Evolutionary conservation across 805 yeast species (phyloP).

Genomic region (Debaryomyces castellii): DNA sequence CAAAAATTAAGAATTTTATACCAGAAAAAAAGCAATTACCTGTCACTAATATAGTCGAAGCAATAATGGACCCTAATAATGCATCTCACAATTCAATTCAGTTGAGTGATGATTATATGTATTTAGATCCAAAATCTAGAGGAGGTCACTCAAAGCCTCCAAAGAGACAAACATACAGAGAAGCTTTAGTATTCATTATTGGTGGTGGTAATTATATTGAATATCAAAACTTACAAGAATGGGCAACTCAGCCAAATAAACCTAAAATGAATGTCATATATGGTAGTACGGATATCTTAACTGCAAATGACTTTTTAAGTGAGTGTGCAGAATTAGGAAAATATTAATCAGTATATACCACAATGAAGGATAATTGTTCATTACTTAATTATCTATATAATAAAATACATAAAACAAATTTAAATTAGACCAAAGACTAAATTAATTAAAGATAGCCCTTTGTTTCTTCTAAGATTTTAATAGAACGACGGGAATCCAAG

Average conservation of each 20-base stretch:
- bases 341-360: conserved; percentile 1
- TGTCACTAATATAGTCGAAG: conserved; percentile 85
- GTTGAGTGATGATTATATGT: conserved; percentile 85
- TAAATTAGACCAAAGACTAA: background rate
- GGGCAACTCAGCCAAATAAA: conserved; percentile 50
- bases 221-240: conserved; percentile 90
- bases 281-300: conserved; percentile 78
- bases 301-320: conserved; percentile 66
- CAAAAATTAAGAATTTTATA: conserved; percentile 81
- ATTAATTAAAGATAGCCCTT: conserved; percentile 34
- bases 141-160: conserved; percentile 92
- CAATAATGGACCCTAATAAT: conserved; percentile 79
- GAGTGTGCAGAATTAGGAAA: conserved; percentile 61
- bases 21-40: conserved; percentile 90
- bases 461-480: conserved; percentile 58
- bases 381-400: conserved; percentile 2
- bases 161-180: conserved; percentile 74
- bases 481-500: conserved; percentile 82
- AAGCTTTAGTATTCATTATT: conserved; percentile 84
- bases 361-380: background rate
- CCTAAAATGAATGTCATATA: conserved; percentile 62
- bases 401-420: conserved; percentile 2
- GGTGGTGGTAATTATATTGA: conserved; percentile 97
- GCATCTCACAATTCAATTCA: conserved; percentile 63
- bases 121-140: conserved; percentile 86